A percentile compares a stretch with the other conserved stretches of the same genome.
Evolutionary conservation across 768 basidiomycete genomes (phyloP).

Genomic region (Boletellus ananas): DNA sequence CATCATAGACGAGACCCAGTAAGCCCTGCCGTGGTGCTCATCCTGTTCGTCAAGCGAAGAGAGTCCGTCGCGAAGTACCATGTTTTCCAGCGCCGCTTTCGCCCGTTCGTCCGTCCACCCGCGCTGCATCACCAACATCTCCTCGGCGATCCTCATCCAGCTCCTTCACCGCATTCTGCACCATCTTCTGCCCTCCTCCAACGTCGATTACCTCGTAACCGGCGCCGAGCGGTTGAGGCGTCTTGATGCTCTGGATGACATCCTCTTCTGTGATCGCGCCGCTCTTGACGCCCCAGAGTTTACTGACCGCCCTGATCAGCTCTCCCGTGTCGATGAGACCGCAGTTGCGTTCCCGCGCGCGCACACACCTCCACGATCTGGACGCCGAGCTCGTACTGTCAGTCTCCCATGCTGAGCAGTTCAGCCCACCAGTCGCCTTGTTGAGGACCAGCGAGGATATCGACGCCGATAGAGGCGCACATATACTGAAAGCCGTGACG

Average conservation of each 20-base stretch:
- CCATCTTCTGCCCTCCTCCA: conserved; percentile 67
- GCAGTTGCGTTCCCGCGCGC: conserved; percentile 84
- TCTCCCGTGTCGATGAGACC: conserved; percentile 89
- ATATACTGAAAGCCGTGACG: conserved; percentile 88
- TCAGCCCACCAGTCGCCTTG: conserved; percentile 92
- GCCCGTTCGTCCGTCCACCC: conserved; percentile 58
- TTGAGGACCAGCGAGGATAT: conserved; percentile 76
- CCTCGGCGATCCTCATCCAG: conserved; percentile 86
- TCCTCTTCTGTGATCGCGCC: conserved; percentile 80
- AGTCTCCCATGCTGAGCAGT: conserved; percentile 80
- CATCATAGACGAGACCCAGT: conserved; percentile 89
- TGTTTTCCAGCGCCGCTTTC: conserved; percentile 71
- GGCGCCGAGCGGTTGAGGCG: conserved; percentile 80
- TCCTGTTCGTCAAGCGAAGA: conserved; percentile 96
- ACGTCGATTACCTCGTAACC: conserved; percentile 84
- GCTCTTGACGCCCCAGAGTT: conserved; percentile 64
- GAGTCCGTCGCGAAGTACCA: conserved; percentile 84
- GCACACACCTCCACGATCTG: conserved; percentile 93
- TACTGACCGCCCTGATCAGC: conserved; percentile 67
- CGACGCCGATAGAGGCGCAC: conserved; percentile 69
- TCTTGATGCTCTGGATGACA: conserved; percentile 77
- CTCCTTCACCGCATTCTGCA: conserved; percentile 86
- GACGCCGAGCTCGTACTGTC: conserved; percentile 94
- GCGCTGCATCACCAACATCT: conserved; percentile 30
- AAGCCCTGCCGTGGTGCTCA: conserved; percentile 56